phyloP scores from a whole-genome alignment of 2,329 filamentous ascomycete species.

The Trichoderma sp. region DNA sequence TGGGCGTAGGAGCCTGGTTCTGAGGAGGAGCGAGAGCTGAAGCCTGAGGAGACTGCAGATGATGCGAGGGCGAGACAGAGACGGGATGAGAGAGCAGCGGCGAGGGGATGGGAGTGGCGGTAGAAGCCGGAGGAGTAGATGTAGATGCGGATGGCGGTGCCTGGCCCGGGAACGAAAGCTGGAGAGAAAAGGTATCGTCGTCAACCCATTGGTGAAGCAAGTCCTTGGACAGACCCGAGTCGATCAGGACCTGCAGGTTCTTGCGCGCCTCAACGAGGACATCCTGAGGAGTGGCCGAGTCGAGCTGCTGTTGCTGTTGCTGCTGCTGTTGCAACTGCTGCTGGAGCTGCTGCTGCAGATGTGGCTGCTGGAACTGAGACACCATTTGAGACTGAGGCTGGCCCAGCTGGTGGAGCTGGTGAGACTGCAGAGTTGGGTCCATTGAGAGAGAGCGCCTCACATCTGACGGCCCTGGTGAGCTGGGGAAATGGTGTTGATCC shows the following conservation, averaged over 20 bases:
- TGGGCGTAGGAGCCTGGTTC: slow-evolving; percentile 32
- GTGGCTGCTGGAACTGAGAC: slow-evolving; percentile 19
- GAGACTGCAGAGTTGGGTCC: slow-evolving; percentile 36
- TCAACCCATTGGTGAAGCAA: slow-evolving; percentile 45
- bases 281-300: slow-evolving; percentile 42
- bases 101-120: slow-evolving; percentile 24
- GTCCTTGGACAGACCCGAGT: slow-evolving; percentile 47
- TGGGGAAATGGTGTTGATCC: background rate
- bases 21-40: slow-evolving; percentile 30
- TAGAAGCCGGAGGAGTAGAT: slow-evolving; percentile 16
- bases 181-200: slow-evolving; percentile 39
- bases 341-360: slow-evolving; percentile 11
- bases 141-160: slow-evolving; percentile 5
- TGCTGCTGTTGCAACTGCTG: slow-evolving; percentile 26
- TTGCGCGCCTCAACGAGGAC: slow-evolving; percentile 48
- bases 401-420: slow-evolving; percentile 28
- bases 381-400: slow-evolving; percentile 15
- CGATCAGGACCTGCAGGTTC: slow-evolving; percentile 49
- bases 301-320: slow-evolving; percentile 32
- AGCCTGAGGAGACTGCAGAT: slow-evolving; percentile 13
- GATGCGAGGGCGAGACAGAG: slow-evolving; percentile 24
- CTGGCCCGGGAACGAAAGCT: slow-evolving; percentile 31
- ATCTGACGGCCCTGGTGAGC: slow-evolving; percentile 28
- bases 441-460: slow-evolving; percentile 33
- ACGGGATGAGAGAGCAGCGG: slow-evolving; percentile 19